These are phyloP conservation scores for Myochromella boudieri DNA, from an alignment of 768 basidiomycete species.

Conservation along the genomic window DNA sequence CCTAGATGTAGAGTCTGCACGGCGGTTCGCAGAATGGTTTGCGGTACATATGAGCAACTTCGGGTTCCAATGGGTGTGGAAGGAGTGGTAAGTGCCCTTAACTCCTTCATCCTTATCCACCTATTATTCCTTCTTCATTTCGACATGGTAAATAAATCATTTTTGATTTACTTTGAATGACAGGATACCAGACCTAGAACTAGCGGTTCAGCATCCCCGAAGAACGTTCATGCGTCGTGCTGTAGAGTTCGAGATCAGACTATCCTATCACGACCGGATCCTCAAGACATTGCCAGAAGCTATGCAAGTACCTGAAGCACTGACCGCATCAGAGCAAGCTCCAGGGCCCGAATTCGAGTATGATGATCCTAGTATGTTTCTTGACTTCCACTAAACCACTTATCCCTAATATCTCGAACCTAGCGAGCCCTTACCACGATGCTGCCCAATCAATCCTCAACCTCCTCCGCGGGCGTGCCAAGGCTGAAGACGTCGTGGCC, in stretches of 20 bases:
- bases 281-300: constrained; percentile 81
- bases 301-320: constrained; percentile 68
- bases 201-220: constrained; percentile 79
- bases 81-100: constrained; percentile 76
- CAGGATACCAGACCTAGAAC: constrained; percentile 84
- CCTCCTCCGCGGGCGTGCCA: constrained; percentile 79
- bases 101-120: background rate
- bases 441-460: constrained; percentile 75
- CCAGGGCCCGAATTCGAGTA: constrained; percentile 84
- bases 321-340: constrained; percentile 64
- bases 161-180: background rate
- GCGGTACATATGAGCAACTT: constrained; percentile 97
- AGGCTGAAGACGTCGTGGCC: constrained; percentile 75
- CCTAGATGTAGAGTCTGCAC: constrained; percentile 80
- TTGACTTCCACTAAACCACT: background rate
- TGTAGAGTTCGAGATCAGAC: constrained; percentile 84
- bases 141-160: background rate
- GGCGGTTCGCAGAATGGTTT: constrained; percentile 93
- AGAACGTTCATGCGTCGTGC: constrained; percentile 85
- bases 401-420: background rate
- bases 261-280: constrained; percentile 93
- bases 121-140: background rate
- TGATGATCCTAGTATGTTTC: constrained; percentile 66
- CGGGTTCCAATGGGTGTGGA: constrained; percentile 98
- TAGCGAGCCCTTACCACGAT: constrained; percentile 79